These are phyloP conservation scores for Mucor saturninus DNA, from an alignment of 371 early-diverging fungal species.

Conservation along the genomic window DNA sequence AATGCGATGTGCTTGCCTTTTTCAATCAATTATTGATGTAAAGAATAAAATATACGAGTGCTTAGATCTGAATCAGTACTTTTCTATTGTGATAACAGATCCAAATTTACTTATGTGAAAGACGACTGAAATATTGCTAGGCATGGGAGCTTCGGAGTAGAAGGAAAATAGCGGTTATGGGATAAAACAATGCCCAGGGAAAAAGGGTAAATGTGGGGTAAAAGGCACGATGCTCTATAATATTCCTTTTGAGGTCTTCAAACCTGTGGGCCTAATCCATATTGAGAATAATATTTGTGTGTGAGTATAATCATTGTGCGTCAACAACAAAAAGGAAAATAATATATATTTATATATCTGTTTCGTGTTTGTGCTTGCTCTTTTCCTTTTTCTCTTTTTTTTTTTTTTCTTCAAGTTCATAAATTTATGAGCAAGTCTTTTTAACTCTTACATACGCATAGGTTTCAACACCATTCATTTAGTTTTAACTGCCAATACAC, in stretches of 20 bases:
- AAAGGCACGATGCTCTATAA: neutral
- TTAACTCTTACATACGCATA: no score
- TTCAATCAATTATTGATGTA: no score
- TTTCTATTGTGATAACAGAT: no score
- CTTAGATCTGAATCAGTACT: no score
- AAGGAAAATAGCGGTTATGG: neutral
- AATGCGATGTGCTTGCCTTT: no score
- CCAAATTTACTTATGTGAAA: neutral
- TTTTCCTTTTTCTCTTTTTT: neutral
- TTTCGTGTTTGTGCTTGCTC: neutral
- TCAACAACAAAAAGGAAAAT: slow-evolving; percentile 1
- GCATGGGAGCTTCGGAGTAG: neutral
- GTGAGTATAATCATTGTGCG: slow-evolving; percentile 1
- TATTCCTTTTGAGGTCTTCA: neutral
- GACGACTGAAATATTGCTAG: no score
- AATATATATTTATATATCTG: no score
- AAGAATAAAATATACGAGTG: no score
- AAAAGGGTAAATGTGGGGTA: slow-evolving; percentile 10
- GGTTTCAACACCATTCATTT: no score
- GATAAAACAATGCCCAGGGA: neutral
- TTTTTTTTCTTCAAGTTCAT: neutral
- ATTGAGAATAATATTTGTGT: neutral
- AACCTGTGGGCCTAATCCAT: neutral
- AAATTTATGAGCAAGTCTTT: no score
- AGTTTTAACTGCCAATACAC: neutral